Conservation (phyloP, 1,284 basidiomycete genomes). For the Athelia psychrophila region DNA sequence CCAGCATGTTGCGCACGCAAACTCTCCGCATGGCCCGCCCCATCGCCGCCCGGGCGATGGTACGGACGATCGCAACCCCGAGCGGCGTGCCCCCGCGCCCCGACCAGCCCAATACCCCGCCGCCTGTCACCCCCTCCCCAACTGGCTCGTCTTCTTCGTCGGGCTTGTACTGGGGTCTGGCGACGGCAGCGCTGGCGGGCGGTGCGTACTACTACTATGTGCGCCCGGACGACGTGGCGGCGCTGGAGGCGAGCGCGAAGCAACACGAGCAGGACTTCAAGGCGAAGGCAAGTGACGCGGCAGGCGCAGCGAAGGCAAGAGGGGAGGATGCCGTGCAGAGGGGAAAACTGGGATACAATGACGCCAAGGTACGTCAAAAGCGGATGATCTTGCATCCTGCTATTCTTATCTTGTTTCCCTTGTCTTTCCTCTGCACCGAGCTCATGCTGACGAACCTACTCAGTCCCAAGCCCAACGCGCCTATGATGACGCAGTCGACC, state of each 20-base stretch:
- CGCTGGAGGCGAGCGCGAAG: conserved; percentile 1
- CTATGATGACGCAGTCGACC: neutral
- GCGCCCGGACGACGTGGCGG: neutral
- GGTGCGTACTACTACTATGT: conserved; percentile 14
- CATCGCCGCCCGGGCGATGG: neutral
- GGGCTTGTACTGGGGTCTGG: neutral
- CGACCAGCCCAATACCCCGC: conserved; percentile 7
- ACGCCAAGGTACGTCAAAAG: neutral
- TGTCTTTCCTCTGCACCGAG: neutral
- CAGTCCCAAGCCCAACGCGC: neutral
- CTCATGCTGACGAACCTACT: neutral
- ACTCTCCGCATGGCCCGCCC: too few relatives aligned
- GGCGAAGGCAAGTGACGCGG: neutral
- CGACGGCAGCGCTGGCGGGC: conserved; percentile 1
- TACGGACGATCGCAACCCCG: conserved; percentile 2
- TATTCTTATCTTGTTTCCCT: neutral
- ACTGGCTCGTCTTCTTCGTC: conserved; percentile 1
- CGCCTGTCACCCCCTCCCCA: conserved; percentile 4
- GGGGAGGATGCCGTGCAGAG: conserved; percentile 3
- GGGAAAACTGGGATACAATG: conserved; percentile 7
- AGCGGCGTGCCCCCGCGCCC: conserved; percentile 4
- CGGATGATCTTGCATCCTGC: neutral
- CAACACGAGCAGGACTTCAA: conserved; percentile 3
- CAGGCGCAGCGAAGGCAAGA: conserved; percentile 5
- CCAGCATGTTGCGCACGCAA: too few relatives aligned